Evolutionary conservation across 2,329 filamentous ascomycete species (phyloP), one percentile per base, ranked within the genome.

Genomic region (Scytalidium sp.): DNA sequence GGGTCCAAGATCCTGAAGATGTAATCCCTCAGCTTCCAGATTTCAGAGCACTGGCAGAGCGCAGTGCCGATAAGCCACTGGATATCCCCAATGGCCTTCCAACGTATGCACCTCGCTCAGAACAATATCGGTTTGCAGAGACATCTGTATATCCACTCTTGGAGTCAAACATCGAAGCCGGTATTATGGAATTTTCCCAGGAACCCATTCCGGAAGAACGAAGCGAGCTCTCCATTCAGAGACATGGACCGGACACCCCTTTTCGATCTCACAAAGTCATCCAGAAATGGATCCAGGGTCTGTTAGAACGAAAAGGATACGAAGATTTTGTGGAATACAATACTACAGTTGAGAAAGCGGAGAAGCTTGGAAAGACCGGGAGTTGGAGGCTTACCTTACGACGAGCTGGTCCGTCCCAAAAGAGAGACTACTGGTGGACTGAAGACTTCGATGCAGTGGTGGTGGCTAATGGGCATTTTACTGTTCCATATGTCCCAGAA

Each of bases 401-500:
- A 15, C 71, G 68, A 68, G 39, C 42, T 6, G 48, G 46, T 13
- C 40, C 29, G 19, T 23, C 19, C 19, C 20, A 58, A 62, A 64
- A 63, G 0, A 61, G 61, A 25, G 77, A 84, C 56, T 76, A 79
- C 52, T 85, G 82, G 81, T 84, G 81, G 81, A 66, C 64, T 0
- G 82, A 85, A 58, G 52, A 59, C 0, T 79, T 93, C 53, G 84
- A 88, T 60, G 82, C 83, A 0, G 71, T 88, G 1, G 75, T 87
- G 0, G 78, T 85, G 3, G 82, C 84, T 0, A 83, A 75, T 21
- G 85, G 85, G 0, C 85, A 88, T 63, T 88, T 86, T 59, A 78
- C 78, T 53, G 71, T 84, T 1, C 84, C 84, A 0, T 78, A 75
- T 47, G 67, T 88, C 2, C 85, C 85, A 0, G 69, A 76, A 22